These are phyloP conservation scores for Phialophora expanda DNA, from an alignment of 2,329 filamentous ascomycete species.

Conservation along the genomic window DNA sequence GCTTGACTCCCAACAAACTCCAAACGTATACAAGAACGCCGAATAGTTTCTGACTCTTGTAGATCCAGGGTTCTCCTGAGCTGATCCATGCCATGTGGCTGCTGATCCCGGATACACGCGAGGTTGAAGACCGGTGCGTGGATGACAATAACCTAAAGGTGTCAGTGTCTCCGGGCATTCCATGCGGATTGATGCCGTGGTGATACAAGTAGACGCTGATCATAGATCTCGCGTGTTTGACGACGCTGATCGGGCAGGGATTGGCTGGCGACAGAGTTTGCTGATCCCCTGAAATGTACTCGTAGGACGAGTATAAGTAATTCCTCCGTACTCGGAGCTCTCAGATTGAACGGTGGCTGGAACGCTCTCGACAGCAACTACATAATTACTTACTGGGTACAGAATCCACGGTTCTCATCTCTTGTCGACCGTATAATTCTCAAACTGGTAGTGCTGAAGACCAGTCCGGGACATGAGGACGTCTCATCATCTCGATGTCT, in stretches of 20 bases:
- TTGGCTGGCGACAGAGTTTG: no score
- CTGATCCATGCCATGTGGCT: no score
- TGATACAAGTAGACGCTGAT: background rate
- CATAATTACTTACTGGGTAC: background rate
- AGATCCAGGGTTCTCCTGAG: no score
- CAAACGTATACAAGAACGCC: no score
- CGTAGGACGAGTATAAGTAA: no score
- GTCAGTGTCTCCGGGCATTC: background rate
- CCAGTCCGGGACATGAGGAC: background rate
- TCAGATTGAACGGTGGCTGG: no score
- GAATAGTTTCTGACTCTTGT: no score
- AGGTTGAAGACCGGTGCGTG: no score
- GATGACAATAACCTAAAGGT: no score
- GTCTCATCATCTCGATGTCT: background rate
- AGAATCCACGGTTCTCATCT: background rate
- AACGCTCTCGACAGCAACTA: background rate
- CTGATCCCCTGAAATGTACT: no score
- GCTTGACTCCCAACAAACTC: background rate
- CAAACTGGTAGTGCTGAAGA: background rate
- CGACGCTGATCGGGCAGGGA: background rate
- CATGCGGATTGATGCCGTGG: background rate
- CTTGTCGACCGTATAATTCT: background rate
- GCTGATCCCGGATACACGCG: no score
- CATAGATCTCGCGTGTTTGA: background rate
- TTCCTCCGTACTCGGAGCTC: no score